Conservation (phyloP, 1,139 yeast genomes). For the Pichia sp. region DNA sequence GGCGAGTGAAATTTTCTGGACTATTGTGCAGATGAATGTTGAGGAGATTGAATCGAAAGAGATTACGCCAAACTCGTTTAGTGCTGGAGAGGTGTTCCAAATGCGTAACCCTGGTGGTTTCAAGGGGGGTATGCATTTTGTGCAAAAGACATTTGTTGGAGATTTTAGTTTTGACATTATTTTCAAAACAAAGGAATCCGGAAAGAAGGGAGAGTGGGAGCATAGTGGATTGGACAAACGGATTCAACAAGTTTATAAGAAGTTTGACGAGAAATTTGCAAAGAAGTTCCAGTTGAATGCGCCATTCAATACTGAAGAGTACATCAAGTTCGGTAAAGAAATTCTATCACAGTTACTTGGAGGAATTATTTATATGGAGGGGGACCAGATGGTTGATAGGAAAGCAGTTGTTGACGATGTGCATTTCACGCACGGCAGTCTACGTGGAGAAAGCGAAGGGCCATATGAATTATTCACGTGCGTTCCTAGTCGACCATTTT, state of each 20-base stretch:
- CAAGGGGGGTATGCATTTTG: constrained; percentile 70
- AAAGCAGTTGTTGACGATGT: constrained; percentile 60
- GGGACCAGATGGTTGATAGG: constrained; percentile 81
- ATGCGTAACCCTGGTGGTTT: constrained; percentile 55
- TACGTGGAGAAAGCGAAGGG: constrained; percentile 52
- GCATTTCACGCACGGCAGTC: constrained; percentile 46
- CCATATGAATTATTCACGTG: constrained; percentile 69
- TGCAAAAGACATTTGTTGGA: constrained; percentile 72
- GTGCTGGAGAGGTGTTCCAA: constrained; percentile 46
- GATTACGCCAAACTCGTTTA: constrained; percentile 27
- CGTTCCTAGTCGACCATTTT: constrained; percentile 89
- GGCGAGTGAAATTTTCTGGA: constrained; percentile 68
- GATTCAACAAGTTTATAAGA: constrained; percentile 30
- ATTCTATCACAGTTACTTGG: constrained; percentile 78
- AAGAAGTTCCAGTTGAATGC: constrained; percentile 44
- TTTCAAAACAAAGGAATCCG: constrained; percentile 43
- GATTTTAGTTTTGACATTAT: constrained; percentile 69
- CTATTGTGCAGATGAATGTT: constrained; percentile 63
- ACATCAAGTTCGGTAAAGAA: constrained; percentile 62
- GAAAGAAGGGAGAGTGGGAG: constrained; percentile 37
- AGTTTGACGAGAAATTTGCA: constrained; percentile 51
- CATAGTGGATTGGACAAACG: constrained; percentile 29
- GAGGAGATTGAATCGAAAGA: constrained; percentile 34
- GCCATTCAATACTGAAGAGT: constrained; percentile 46
- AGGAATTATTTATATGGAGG: constrained; percentile 83